phyloP scores from a whole-genome alignment of 2,329 filamentous ascomycete species.

The Sporothrix pallida region DNA sequence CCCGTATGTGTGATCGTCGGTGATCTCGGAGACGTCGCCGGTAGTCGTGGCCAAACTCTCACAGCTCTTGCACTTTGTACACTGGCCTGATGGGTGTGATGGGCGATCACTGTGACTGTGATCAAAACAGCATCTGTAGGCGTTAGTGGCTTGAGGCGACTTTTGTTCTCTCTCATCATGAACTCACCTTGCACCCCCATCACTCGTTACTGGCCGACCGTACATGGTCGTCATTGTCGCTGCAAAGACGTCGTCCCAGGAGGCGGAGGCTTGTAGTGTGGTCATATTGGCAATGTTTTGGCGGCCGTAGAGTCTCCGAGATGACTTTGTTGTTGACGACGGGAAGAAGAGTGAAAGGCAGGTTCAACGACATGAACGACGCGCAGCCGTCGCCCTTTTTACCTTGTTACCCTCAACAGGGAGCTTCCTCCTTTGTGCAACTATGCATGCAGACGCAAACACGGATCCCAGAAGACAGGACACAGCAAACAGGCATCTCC shows the following conservation, averaged over 20 bases:
- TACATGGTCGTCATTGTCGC: conserved; percentile 32
- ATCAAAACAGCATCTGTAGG: neutral
- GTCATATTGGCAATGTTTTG: neutral
- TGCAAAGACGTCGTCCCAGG: conserved; percentile 30
- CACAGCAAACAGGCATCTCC: neutral
- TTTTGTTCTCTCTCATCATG: no score
- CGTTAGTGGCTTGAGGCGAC: neutral
- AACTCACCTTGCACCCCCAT: no score
- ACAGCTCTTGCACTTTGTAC: neutral
- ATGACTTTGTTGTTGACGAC: neutral
- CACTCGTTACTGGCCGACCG: neutral
- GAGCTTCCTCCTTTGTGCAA: neutral
- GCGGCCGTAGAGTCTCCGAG: neutral
- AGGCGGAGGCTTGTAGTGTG: neutral
- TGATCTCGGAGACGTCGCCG: neutral
- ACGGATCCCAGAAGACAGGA: neutral
- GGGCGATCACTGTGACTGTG: neutral
- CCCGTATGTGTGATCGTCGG: neutral
- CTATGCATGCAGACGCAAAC: neutral
- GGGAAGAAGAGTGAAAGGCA: neutral
- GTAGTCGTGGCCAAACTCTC: neutral
- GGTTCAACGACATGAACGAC: neutral
- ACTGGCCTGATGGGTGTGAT: no score
- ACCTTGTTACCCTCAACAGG: no score
- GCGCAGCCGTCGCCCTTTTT: no score